A percentile compares a stretch with the other conserved stretches of the same genome.
Conservation (phyloP, 306 rosid genomes). For the Vicia sativa region DNA sequence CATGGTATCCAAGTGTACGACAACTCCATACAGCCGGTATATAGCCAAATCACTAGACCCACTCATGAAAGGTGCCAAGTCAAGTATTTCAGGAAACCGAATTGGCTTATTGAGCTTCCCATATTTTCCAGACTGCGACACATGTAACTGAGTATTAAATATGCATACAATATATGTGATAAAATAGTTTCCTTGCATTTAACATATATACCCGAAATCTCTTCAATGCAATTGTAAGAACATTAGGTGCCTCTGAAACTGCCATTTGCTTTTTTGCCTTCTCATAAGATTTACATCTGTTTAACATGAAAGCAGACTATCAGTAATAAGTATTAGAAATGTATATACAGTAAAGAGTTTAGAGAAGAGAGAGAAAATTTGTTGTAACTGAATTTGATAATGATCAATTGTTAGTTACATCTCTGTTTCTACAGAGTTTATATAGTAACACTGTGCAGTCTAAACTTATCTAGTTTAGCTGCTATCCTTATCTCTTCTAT, state of each 20-base stretch:
- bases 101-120: slow-evolving; percentile 92
- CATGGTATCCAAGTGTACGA: slow-evolving; percentile 85
- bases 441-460: no score
- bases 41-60: slow-evolving; percentile 84
- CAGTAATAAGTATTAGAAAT: no score
- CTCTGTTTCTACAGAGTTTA: no score
- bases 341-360: no score
- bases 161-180: slow-evolving; percentile 3
- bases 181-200: slow-evolving; percentile 14
- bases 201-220: slow-evolving; percentile 73
- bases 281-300: slow-evolving; percentile 89
- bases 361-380: no score
- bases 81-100: slow-evolving; percentile 77
- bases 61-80: slow-evolving; percentile 87
- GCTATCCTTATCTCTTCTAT: no score
- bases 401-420: no score
- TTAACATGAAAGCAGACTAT: slow-evolving; percentile 22
- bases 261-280: slow-evolving; percentile 93
- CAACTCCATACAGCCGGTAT: slow-evolving; percentile 79
- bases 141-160: slow-evolving; percentile 10
- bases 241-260: slow-evolving; percentile 85
- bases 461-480: no score
- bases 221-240: slow-evolving; percentile 87
- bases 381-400: no score
- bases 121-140: slow-evolving; percentile 76